phyloP scores from a whole-genome alignment of 331 rosid species.

The Telfairia occidentalis region DNA sequence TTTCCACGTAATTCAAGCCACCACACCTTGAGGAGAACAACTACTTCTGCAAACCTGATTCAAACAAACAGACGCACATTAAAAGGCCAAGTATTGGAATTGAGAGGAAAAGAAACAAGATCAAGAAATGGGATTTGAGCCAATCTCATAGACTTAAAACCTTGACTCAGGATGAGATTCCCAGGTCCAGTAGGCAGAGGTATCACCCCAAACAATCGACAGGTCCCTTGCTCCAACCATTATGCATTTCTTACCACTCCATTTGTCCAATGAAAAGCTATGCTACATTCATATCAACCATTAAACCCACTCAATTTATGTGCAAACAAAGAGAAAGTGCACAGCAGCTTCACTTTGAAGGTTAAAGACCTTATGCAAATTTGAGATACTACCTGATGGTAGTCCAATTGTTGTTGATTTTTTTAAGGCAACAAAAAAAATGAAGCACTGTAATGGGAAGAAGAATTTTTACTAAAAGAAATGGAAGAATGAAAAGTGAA shows the following conservation, averaged over 20 bases:
- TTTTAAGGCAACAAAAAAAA: too few relatives aligned
- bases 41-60: slow-evolving; percentile 13
- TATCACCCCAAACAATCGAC: neutral
- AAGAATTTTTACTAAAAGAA: too few relatives aligned
- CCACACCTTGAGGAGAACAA: neutral
- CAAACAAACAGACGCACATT: neutral
- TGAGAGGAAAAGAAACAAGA: neutral
- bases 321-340: neutral
- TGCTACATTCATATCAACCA: neutral
- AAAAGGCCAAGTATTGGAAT: slow-evolving; percentile 10
- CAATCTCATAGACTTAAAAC: neutral
- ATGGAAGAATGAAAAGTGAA: too few relatives aligned
- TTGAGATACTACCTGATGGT: too few relatives aligned
- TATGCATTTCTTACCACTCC: slow-evolving; percentile 15
- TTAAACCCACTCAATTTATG: neutral
- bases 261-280: slow-evolving; percentile 10
- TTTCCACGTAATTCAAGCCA: slow-evolving; percentile 4
- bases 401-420: too few relatives aligned
- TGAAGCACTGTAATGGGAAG: too few relatives aligned
- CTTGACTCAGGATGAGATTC: neutral
- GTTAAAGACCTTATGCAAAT: too few relatives aligned
- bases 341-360: too few relatives aligned
- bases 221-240: slow-evolving; percentile 15
- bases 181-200: slow-evolving; percentile 4
- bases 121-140: neutral